phyloP scores from a whole-genome alignment of 2,329 filamentous ascomycete genomes.

The Metarhizium brunneum region DNA sequence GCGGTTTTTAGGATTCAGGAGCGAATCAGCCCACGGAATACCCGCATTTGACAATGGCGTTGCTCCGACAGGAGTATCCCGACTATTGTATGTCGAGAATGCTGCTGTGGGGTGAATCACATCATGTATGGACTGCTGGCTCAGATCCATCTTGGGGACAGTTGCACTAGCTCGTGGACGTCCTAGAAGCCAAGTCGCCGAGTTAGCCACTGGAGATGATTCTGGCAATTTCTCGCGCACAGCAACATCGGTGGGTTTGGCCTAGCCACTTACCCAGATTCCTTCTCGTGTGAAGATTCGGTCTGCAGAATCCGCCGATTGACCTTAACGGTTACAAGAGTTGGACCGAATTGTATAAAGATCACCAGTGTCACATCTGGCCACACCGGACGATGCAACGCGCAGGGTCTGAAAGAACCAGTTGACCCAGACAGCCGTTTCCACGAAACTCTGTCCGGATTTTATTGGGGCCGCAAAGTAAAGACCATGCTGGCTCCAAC shows the following conservation, averaged over 20 bases:
- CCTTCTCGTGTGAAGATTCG: not conserved
- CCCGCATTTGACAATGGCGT: not conserved
- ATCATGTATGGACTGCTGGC: conserved; percentile 40
- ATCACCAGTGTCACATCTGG: not conserved
- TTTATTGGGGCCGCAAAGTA: conserved; percentile 1
- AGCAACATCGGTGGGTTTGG: not conserved
- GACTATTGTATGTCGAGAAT: conserved; percentile 21
- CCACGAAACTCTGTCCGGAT: not conserved
- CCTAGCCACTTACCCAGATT: not conserved
- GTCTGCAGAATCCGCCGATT: not conserved
- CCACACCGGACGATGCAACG: not conserved
- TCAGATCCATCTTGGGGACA: conserved; percentile 41
- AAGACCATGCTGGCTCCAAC: too few relatives aligned
- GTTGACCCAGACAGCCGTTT: not conserved
- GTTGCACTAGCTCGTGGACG: not conserved
- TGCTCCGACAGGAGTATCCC: not conserved
- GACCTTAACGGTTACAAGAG: not conserved
- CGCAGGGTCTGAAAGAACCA: not conserved
- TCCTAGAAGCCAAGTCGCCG: not conserved
- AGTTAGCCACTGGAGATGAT: not conserved
- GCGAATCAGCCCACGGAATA: conserved; percentile 35
- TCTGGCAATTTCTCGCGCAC: not conserved
- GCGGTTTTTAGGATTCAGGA: conserved; percentile 51
- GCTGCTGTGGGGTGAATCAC: conserved; percentile 50
- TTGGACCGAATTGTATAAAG: not conserved